These are phyloP conservation scores for Lentinula novae-zelandiae DNA, from an alignment of 1,284 basidiomycete genomes.

Conservation along the genomic window DNA sequence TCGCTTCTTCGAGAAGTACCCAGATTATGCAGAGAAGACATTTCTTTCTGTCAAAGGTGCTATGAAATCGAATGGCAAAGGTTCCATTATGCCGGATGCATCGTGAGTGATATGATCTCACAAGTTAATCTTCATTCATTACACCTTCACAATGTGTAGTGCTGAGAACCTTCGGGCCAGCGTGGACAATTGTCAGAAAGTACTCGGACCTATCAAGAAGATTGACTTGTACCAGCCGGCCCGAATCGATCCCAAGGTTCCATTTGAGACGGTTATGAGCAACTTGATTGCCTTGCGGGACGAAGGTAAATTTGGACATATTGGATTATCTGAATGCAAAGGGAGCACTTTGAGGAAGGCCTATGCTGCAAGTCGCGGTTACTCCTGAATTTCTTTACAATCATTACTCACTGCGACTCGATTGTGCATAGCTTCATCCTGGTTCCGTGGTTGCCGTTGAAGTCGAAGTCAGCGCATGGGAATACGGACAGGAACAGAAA, in stretches of 20 bases:
- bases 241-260: conserved; percentile 32
- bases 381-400: background rate
- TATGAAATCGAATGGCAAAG: background rate
- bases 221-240: conserved; percentile 49
- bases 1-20: background rate
- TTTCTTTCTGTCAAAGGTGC: background rate
- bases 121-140: background rate
- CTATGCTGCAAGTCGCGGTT: conserved; percentile 25
- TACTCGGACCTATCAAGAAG: conserved; percentile 41
- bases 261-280: conserved; percentile 34
- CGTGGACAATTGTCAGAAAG: conserved; percentile 35
- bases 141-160: conserved; percentile 15
- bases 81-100: background rate
- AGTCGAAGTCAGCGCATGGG: background rate
- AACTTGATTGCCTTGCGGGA: conserved; percentile 28
- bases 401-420: background rate
- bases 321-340: conserved; percentile 50
- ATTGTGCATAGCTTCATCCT: background rate
- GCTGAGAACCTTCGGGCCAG: conserved; percentile 35
- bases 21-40: conserved; percentile 5
- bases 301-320: conserved; percentile 20
- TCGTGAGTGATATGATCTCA: background rate
- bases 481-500: background rate
- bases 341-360: conserved; percentile 49
- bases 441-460: background rate